Base-by-base conservation (phyloP, 192 early-diverging fungal genomes). In the Coemansia sp. region DNA sequence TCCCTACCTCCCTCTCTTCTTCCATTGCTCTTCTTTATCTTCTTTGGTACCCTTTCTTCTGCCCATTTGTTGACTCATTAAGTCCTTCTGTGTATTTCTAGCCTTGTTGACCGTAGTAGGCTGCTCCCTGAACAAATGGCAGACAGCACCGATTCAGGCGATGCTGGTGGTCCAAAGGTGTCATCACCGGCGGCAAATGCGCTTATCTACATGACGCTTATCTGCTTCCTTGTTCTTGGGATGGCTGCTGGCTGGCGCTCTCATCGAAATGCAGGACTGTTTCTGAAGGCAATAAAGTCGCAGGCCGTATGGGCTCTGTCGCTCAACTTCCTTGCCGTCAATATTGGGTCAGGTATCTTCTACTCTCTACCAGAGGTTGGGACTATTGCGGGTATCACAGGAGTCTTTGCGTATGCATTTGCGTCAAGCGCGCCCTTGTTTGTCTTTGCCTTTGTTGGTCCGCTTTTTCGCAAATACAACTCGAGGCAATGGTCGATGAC, bases 341-440 rank as follows among this genome's bases (percentile, higher is more conserved):
- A 86, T 61, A 68, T 89, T 46, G 88, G 88, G 21, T 80, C 86
- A 15, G 85, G 88, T 51, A 88, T 89, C 49, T 79, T 91, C 69
- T 90, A 87, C 49, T 83, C 86, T 9, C 75, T 91, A 57, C 89
- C 89, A 59, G 82, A 87, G 41, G 85, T 88, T 51, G 89, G 85
- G 39, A 83, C 88, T 46, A 85, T 86, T 41, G 85, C 85, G 15
- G 90, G 90, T 21, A 81, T 91, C 36, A 77, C 88, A 9, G 90
- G 90, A 15, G 79, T 89, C 10, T 83, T 90, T 62, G 85, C 85
- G 40, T 91, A 91, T 48, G 72, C 89, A 9, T 69, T 91, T 72
- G 85, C 87, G 0, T 84, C 87, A 13, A 85, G 84, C 45, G 68
- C 85, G 16, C 90, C 90, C 19, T 61, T 91, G 56, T 61, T 89